These are phyloP conservation scores for Cystobasidium ongulense DNA, from an alignment of 768 basidiomycete genomes.

Conservation along the genomic window DNA sequence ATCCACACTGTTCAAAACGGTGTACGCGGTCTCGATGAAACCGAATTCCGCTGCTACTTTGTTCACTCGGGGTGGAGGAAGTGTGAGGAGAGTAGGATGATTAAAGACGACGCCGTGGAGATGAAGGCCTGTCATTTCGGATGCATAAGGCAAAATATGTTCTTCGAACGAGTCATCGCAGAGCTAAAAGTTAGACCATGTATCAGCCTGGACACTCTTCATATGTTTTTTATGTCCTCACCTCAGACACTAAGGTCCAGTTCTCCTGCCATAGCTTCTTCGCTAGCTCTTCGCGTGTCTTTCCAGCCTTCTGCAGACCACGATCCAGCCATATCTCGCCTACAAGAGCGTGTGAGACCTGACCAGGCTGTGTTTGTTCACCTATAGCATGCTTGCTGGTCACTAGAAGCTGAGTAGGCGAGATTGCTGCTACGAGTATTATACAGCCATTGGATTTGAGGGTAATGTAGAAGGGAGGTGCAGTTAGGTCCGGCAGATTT, in stretches of 20 bases:
- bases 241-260: conserved; percentile 87
- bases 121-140: conserved; percentile 78
- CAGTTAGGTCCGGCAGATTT: conserved; percentile 38
- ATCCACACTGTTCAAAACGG: conserved; percentile 54
- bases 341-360: conserved; percentile 63
- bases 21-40: conserved; percentile 68
- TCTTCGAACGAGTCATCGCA: conserved; percentile 97
- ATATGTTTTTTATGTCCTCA: conserved; percentile 50
- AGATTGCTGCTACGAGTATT: conserved; percentile 83
- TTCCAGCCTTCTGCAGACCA: conserved; percentile 58
- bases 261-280: conserved; percentile 65
- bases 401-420: conserved; percentile 63
- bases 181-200: too few species aligned
- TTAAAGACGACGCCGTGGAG: conserved; percentile 81
- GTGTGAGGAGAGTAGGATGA: conserved; percentile 59
- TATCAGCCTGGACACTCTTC: too few species aligned
- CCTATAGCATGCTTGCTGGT: conserved; percentile 92
- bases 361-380: conserved; percentile 34
- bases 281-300: conserved; percentile 68
- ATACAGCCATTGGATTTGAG: conserved; percentile 95
- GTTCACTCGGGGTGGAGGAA: conserved; percentile 60
- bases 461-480: conserved; percentile 71
- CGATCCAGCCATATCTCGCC: conserved; percentile 74
- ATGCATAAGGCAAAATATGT: conserved; percentile 77
- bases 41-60: conserved; percentile 83